Percentiles rank a stretch among this genome's conserved stretches.
Evolutionary conservation across 257 asterid genomes (phyloP).

Genomic region (Penstemon eatonii): DNA sequence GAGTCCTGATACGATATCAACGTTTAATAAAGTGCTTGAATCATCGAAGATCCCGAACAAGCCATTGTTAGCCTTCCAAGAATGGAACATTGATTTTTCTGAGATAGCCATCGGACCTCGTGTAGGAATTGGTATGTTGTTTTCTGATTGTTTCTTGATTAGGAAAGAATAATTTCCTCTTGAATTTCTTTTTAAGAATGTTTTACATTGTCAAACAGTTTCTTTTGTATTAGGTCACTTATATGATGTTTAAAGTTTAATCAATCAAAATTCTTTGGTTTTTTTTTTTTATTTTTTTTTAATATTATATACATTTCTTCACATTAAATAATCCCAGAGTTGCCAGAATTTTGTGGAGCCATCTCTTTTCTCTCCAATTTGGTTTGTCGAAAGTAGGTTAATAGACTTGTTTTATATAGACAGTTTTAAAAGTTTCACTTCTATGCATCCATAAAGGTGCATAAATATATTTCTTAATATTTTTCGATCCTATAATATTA

Average conservation of each 20-base stretch:
- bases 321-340: not conserved
- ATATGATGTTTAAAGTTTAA: not conserved
- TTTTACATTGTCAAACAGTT: constrained; percentile 9
- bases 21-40: constrained; percentile 64
- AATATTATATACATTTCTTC: not conserved
- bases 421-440: constrained; percentile 1
- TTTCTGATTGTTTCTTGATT: constrained; percentile 9
- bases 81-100: constrained; percentile 87
- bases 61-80: constrained; percentile 77
- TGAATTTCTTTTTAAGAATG: constrained; percentile 15
- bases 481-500: not conserved
- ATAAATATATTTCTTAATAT: not conserved
- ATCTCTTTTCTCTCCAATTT: not conserved
- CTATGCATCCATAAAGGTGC: constrained; percentile 6
- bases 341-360: constrained; percentile 2
- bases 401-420: constrained; percentile 4
- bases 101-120: constrained; percentile 81
- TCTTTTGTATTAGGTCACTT: not conserved
- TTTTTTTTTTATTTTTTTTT: not conserved
- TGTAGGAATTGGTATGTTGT: constrained; percentile 80
- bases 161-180: constrained; percentile 20
- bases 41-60: constrained; percentile 67
- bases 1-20: constrained; percentile 57
- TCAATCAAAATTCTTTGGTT: not conserved
- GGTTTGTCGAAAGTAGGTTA: not conserved